Evolutionary conservation across 352 stramenopile genomes (phyloP).

Genomic region (Peronosclerospora sorghi): DNA sequence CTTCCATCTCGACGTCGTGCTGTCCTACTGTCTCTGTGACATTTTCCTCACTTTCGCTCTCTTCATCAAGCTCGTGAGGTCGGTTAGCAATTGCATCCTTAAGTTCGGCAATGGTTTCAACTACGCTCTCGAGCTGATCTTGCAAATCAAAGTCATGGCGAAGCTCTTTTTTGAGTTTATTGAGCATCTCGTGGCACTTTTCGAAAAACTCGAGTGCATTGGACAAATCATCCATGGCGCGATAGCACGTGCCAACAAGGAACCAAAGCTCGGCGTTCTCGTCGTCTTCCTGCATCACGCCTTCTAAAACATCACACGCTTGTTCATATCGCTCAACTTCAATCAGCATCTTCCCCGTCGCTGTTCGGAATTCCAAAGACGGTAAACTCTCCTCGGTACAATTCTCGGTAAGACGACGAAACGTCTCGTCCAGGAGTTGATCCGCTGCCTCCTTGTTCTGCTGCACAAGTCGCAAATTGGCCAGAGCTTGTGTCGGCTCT

Average conservation of each 20-base stretch:
- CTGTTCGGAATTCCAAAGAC: slow-evolving; percentile 76
- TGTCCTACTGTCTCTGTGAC: slow-evolving; percentile 24
- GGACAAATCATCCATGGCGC: slow-evolving; percentile 70
- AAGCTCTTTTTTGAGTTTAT: slow-evolving; percentile 70
- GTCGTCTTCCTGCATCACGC: slow-evolving; percentile 84
- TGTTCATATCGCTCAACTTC: slow-evolving; percentile 79
- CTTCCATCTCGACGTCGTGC: slow-evolving; percentile 78
- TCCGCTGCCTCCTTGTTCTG: slow-evolving; percentile 83
- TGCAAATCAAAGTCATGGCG: slow-evolving; percentile 61
- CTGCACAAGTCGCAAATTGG: slow-evolving; percentile 92
- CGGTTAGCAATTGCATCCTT: slow-evolving; percentile 46
- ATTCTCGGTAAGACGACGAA: slow-evolving; percentile 77
- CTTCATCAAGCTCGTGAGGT: slow-evolving; percentile 42
- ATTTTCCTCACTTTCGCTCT: slow-evolving; percentile 34
- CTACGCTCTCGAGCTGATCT: slow-evolving; percentile 69
- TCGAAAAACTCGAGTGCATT: slow-evolving; percentile 82
- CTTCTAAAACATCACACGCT: slow-evolving; percentile 71
- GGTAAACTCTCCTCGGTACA: slow-evolving; percentile 63
- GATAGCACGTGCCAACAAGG: slow-evolving; percentile 81
- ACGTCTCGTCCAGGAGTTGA: slow-evolving; percentile 86
- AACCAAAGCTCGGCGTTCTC: slow-evolving; percentile 87
- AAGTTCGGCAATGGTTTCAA: slow-evolving; percentile 46
- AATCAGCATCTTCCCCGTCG: slow-evolving; percentile 77
- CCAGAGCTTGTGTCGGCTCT: slow-evolving; percentile 91
- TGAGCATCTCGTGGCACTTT: slow-evolving; percentile 65